Evolutionary conservation across 1,284 basidiomycete genomes (phyloP).

Genomic region (Bothia castanella): DNA sequence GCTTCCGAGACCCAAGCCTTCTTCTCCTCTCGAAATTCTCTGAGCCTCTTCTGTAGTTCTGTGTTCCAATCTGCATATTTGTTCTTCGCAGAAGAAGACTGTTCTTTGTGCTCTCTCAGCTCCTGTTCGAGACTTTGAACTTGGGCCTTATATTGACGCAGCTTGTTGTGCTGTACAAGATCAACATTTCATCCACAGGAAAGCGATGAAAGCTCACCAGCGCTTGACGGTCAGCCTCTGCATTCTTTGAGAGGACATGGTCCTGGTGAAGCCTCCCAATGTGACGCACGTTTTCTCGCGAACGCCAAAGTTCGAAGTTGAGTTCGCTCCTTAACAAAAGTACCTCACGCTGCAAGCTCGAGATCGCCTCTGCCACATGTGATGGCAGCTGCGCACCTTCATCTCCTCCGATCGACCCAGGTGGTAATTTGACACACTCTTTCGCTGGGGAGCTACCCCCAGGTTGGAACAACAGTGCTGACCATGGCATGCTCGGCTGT

Average conservation of each 20-base stretch:
- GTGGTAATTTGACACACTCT: constrained; percentile 11
- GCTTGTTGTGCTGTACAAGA: constrained; percentile 61
- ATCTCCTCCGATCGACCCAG: constrained; percentile 9
- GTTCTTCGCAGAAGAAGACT: constrained; percentile 58
- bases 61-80: constrained; percentile 71
- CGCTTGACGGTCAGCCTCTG: constrained; percentile 77
- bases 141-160: constrained; percentile 66
- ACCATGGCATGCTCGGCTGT: constrained; percentile 45
- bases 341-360: constrained; percentile 68
- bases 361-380: constrained; percentile 58
- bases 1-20: constrained; percentile 61
- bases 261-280: constrained; percentile 75
- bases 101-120: constrained; percentile 60
- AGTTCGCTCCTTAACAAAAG: constrained; percentile 72
- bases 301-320: constrained; percentile 78
- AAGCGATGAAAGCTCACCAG: constrained; percentile 48
- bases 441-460: constrained; percentile 21
- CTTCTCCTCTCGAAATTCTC: constrained; percentile 64
- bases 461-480: constrained; percentile 39
- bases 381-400: constrained; percentile 36
- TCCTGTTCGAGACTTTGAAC: constrained; percentile 60
- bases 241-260: constrained; percentile 63
- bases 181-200: constrained; percentile 14
- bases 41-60: constrained; percentile 63
- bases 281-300: constrained; percentile 72